phyloP scores from a whole-genome alignment of 192 early-diverging fungal genomes.

The Coemansia javaensis region DNA sequence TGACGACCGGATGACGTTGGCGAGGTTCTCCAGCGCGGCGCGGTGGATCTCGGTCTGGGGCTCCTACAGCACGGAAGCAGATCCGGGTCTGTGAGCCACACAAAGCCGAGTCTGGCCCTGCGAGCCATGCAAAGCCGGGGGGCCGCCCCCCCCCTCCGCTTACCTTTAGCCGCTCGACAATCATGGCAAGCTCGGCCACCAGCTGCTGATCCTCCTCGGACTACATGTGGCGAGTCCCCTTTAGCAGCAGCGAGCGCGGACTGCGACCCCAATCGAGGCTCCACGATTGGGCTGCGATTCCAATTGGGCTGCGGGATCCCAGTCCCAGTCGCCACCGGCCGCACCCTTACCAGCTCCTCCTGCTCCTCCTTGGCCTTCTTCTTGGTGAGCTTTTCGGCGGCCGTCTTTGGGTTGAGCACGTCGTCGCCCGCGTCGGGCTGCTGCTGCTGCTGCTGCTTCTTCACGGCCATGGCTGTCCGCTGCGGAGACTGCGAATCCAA shows the following conservation, averaged over 20 bases:
- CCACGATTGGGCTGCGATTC: background rate
- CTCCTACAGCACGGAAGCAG: constrained; percentile 51
- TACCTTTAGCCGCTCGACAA: constrained; percentile 88
- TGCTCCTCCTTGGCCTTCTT: constrained; percentile 51
- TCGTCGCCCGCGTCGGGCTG: constrained; percentile 15
- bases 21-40: constrained; percentile 81
- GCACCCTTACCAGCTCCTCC: constrained; percentile 52
- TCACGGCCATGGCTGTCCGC: constrained; percentile 20
- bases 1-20: constrained; percentile 85
- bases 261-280: background rate
- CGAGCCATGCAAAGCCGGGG: background rate
- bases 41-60: constrained; percentile 69
- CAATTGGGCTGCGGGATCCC: too few relatives aligned
- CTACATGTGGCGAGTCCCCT: constrained; percentile 42
- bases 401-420: constrained; percentile 45
- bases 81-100: background rate
- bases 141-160: background rate
- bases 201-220: constrained; percentile 96
- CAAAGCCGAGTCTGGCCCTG: background rate
- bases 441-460: too few relatives aligned
- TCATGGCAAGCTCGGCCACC: constrained; percentile 90
- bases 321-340: too few relatives aligned
- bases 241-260: background rate
- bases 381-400: constrained; percentile 44
- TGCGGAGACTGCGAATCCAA: too few relatives aligned